These are phyloP conservation scores for Tolypocladium endophyticum DNA, from an alignment of 2,329 filamentous ascomycete species.

Conservation along the genomic window DNA sequence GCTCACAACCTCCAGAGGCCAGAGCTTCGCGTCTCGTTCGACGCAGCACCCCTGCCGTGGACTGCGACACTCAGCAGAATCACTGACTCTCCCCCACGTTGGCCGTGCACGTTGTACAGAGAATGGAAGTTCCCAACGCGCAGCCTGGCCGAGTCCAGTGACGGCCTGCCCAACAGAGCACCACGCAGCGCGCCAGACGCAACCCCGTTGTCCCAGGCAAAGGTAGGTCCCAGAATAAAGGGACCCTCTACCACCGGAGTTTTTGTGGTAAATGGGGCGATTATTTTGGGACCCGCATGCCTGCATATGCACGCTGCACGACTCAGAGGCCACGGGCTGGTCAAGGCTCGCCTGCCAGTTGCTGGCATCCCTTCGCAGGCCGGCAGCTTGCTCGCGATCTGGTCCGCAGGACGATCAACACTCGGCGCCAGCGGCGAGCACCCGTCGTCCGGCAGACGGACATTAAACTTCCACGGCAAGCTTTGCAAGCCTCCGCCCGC, in stretches of 20 bases:
- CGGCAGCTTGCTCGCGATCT: neutral
- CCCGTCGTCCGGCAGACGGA: neutral
- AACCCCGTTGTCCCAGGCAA: neutral
- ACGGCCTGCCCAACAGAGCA: neutral
- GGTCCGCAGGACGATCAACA: neutral
- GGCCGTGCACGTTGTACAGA: neutral
- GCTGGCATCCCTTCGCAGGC: neutral
- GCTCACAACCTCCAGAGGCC: neutral
- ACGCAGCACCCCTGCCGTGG: neutral
- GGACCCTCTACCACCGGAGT: no score
- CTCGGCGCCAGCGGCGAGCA: neutral
- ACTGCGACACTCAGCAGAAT: neutral
- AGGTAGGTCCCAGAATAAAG: no score
- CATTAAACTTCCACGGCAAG: conserved; percentile 1
- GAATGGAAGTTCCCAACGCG: neutral
- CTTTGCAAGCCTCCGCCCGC: neutral
- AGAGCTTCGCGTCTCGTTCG: neutral
- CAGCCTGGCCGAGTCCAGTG: neutral
- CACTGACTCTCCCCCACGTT: neutral
- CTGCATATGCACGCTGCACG: neutral
- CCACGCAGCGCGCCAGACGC: neutral
- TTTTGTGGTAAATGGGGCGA: no score
- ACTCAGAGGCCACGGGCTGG: neutral
- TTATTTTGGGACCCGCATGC: no score
- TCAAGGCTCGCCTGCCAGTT: neutral